These are phyloP conservation scores for Calonectria hongkongensis DNA, from an alignment of 2,329 filamentous ascomycete species.

Conservation along the genomic window DNA sequence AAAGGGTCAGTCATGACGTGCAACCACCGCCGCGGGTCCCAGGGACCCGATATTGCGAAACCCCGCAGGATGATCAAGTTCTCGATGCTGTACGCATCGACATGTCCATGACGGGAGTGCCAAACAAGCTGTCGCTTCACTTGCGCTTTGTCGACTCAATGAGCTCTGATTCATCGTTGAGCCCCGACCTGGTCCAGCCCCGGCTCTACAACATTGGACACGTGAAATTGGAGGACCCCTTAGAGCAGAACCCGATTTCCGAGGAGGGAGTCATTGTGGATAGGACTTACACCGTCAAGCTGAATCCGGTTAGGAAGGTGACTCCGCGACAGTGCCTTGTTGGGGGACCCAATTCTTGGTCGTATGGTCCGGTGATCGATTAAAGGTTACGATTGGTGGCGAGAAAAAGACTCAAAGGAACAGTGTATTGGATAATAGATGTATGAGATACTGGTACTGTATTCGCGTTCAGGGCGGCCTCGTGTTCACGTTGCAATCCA, in stretches of 20 bases:
- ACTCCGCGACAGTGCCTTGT: background rate
- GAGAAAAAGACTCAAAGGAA: too few relatives aligned
- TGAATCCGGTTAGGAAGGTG: conserved; percentile 25
- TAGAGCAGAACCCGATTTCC: background rate
- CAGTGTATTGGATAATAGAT: background rate
- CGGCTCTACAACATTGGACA: conserved; percentile 43
- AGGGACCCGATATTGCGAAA: background rate
- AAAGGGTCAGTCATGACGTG: background rate
- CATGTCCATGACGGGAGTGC: conserved; percentile 38
- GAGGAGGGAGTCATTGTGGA: conserved; percentile 8
- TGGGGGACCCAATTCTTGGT: background rate
- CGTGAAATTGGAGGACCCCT: background rate
- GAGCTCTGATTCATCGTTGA: background rate
- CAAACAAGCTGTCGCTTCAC: conserved; percentile 43
- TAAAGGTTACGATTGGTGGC: background rate
- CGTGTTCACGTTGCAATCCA: background rate
- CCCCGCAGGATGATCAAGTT: conserved; percentile 13
- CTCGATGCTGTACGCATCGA: conserved; percentile 48
- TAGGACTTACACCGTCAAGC: conserved; percentile 39
- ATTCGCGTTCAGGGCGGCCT: background rate
- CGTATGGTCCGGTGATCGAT: background rate
- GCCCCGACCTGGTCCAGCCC: conserved; percentile 12
- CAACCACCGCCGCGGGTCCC: background rate
- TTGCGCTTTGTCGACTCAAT: conserved; percentile 45
- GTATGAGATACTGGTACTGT: too few relatives aligned